A percentile compares a stretch with the other conserved stretches of the same genome.
phyloP scores from a whole-genome alignment of 2,329 filamentous ascomycete genomes.

The Pseudogymnoascus sp. region DNA sequence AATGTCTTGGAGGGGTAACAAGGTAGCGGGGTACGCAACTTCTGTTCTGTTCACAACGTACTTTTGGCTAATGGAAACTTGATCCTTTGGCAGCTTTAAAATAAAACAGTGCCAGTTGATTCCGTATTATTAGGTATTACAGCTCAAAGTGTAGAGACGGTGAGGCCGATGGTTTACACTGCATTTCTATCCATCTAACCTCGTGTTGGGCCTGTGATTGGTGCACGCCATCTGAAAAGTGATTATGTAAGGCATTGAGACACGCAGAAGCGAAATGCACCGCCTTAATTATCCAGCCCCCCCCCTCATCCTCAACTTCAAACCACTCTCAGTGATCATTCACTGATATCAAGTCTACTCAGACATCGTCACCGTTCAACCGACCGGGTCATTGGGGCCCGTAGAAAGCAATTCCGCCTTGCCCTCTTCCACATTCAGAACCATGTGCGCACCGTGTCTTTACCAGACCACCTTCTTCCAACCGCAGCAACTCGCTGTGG shows the following conservation, averaged over 20 bases:
- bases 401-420: conserved; percentile 21
- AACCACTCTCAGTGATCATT: not conserved
- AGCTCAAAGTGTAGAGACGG: not conserved
- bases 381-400: conserved; percentile 24
- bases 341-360: not conserved
- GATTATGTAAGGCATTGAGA: conserved; percentile 2
- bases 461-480: conserved; percentile 11
- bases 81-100: not conserved
- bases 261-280: not conserved
- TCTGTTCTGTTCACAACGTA: not conserved
- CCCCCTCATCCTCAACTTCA: not conserved
- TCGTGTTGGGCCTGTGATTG: not conserved
- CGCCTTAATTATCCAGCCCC: not conserved
- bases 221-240: not conserved
- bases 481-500: conserved; percentile 12
- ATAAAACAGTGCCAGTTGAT: not conserved
- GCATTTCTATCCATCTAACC: conserved; percentile 1
- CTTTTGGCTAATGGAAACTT: not conserved
- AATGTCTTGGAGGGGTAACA: not conserved
- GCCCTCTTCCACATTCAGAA: conserved; percentile 13
- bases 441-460: conserved; percentile 5
- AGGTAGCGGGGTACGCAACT: not conserved
- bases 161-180: not conserved
- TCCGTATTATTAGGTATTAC: conserved; percentile 1
- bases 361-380: not conserved